Evolutionary conservation across 2,329 filamentous ascomycete species (phyloP).

Genomic region (Ceratocystis albifundus): DNA sequence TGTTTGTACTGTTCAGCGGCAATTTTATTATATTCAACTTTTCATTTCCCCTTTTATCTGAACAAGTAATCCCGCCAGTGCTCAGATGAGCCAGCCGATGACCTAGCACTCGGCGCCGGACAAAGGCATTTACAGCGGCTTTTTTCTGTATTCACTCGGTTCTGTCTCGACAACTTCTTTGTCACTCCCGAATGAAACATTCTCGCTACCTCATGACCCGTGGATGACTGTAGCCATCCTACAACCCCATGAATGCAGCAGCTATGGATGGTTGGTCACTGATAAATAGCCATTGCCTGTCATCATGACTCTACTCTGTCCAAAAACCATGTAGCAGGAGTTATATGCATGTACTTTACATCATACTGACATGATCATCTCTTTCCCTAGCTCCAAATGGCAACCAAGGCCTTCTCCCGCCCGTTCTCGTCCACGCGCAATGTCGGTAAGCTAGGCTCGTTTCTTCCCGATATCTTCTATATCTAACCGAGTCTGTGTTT

Average conservation of each 20-base stretch:
- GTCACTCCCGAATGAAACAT: background rate
- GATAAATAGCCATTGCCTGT: background rate
- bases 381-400: constrained; percentile 15
- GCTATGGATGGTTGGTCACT: background rate
- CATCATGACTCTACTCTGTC: background rate
- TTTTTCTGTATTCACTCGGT: background rate
- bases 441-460: constrained; percentile 46
- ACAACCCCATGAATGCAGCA: background rate
- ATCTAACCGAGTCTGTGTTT: background rate
- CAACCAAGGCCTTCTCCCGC: constrained; percentile 50
- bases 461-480: constrained; percentile 3
- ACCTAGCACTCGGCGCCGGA: background rate
- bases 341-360: constrained; percentile 19
- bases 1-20: background rate
- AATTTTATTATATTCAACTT: background rate
- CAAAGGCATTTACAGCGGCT: background rate
- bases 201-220: background rate
- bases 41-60: background rate
- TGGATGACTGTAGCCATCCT: background rate
- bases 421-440: constrained; percentile 80
- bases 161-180: background rate
- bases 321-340: background rate
- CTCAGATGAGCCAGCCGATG: background rate
- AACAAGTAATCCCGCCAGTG: background rate
- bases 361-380: constrained; percentile 7